Evolutionary conservation across 1,284 basidiomycete genomes (phyloP).

Genomic region (Sanguinoderma infundibulare): DNA sequence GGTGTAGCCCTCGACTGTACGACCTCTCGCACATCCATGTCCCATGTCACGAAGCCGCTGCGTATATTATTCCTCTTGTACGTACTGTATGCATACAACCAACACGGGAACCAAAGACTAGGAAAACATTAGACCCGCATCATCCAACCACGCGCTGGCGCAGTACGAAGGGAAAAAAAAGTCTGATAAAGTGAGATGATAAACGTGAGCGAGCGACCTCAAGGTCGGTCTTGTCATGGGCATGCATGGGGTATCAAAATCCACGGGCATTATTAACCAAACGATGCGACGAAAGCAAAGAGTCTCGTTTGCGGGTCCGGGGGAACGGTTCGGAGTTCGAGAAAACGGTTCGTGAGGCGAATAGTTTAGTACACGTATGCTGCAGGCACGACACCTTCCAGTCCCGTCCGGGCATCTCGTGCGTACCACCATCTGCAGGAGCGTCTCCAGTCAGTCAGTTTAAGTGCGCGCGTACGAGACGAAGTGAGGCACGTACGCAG

Average conservation of each 20-base stretch:
- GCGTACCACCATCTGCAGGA: conserved; percentile 89
- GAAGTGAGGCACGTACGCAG: conserved; percentile 60
- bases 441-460: conserved; percentile 14
- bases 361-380: conserved; percentile 77
- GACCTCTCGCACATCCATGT: not conserved
- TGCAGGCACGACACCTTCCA: conserved; percentile 87
- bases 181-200: not conserved
- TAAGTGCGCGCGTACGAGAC: not conserved
- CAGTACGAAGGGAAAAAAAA: not conserved
- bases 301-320: conserved; percentile 27
- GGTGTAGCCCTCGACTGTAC: conserved; percentile 28
- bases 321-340: too few species aligned
- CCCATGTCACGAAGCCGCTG: conserved; percentile 8
- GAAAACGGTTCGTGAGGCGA: conserved; percentile 22
- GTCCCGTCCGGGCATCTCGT: conserved; percentile 75
- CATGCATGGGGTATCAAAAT: conserved; percentile 40
- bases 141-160: too few species aligned
- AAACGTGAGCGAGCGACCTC: conserved; percentile 30
- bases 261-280: conserved; percentile 12
- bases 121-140: conserved; percentile 10
- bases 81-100: conserved; percentile 22
- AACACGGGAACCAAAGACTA: conserved; percentile 18
- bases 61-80: conserved; percentile 23
- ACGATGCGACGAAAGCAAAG: conserved; percentile 35
- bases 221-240: conserved; percentile 41